A percentile compares a stretch with the other conserved stretches of the same genome.
Evolutionary conservation across 768 basidiomycete species (phyloP).

Genomic region (Mycena galericulata): DNA sequence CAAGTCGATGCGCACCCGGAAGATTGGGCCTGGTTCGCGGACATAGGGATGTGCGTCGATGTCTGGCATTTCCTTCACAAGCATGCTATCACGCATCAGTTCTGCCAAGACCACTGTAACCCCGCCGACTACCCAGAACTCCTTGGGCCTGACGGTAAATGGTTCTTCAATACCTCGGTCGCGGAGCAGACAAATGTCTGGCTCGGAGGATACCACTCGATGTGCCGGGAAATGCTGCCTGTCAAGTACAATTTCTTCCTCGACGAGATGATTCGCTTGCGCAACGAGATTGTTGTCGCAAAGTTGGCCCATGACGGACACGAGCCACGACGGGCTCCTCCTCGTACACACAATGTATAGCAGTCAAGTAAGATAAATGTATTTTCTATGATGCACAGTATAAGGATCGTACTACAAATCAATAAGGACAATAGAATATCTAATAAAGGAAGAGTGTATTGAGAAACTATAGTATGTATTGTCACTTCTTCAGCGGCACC

Average conservation of each 20-base stretch:
- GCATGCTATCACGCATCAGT: conserved; percentile 28
- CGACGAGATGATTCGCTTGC: conserved; percentile 49
- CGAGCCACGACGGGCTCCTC: too few species aligned
- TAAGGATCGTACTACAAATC: background rate
- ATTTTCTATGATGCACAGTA: too few species aligned
- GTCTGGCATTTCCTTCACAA: conserved; percentile 35
- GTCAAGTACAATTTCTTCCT: too few species aligned
- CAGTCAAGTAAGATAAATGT: too few species aligned
- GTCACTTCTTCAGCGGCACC: background rate
- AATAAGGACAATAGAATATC: background rate
- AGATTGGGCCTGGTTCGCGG: conserved; percentile 26
- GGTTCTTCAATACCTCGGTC: conserved; percentile 49
- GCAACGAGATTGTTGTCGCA: conserved; percentile 38
- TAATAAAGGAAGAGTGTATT: too few species aligned
- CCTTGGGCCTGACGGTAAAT: conserved; percentile 24
- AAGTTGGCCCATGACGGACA: conserved; percentile 33
- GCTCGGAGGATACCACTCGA: too few species aligned
- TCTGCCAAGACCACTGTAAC: conserved; percentile 36
- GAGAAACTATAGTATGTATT: background rate
- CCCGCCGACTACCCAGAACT: conserved; percentile 37
- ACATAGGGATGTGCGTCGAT: conserved; percentile 37
- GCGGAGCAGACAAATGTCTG: conserved; percentile 51
- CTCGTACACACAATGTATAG: too few species aligned
- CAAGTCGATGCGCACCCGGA: too few species aligned
- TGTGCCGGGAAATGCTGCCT: too few species aligned